Evolutionary conservation across 495 filamentous ascomycete genomes (phyloP).

Genomic region (Jackrogersella multiformis): DNA sequence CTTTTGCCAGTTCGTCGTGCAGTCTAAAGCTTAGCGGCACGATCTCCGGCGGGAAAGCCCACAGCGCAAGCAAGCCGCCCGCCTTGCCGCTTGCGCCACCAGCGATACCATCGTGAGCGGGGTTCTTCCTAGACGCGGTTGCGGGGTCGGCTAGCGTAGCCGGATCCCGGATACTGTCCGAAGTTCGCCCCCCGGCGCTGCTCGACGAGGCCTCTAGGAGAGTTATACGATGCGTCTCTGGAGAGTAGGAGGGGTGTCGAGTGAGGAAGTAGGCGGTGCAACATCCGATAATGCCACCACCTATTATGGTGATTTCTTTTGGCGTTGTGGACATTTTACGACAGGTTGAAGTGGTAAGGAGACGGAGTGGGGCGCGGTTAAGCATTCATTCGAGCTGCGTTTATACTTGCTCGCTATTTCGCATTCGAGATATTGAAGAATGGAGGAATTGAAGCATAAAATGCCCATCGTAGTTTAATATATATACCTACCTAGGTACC

Average conservation of each 20-base stretch:
- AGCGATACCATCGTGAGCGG: conserved; percentile 67
- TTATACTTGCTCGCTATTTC: not conserved
- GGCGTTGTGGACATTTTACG: conserved; percentile 40
- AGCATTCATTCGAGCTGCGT: conserved; percentile 17
- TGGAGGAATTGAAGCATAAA: not conserved
- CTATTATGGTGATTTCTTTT: conserved; percentile 56
- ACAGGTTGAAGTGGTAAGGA: conserved; percentile 18
- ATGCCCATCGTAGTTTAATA: not conserved
- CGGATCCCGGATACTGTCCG: conserved; percentile 45
- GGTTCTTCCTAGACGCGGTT: conserved; percentile 45
- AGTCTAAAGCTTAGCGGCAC: conserved; percentile 80
- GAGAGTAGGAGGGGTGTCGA: conserved; percentile 79
- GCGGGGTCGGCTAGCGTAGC: conserved; percentile 43
- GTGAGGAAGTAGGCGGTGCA: conserved; percentile 88
- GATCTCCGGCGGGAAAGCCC: conserved; percentile 83
- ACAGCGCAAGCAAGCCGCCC: conserved; percentile 81
- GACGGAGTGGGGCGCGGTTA: conserved; percentile 18
- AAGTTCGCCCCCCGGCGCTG: conserved; percentile 46
- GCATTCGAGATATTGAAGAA: not conserved
- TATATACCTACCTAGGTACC: not conserved
- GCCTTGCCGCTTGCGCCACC: conserved; percentile 92
- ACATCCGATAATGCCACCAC: conserved; percentile 88
- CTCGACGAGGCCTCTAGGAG: conserved; percentile 78
- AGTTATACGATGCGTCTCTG: conserved; percentile 73
- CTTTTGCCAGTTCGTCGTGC: conserved; percentile 77